A percentile compares a stretch with the other conserved stretches of the same genome.
phyloP scores from a whole-genome alignment of 2,329 filamentous ascomycete genomes.

The Alternaria viburni region DNA sequence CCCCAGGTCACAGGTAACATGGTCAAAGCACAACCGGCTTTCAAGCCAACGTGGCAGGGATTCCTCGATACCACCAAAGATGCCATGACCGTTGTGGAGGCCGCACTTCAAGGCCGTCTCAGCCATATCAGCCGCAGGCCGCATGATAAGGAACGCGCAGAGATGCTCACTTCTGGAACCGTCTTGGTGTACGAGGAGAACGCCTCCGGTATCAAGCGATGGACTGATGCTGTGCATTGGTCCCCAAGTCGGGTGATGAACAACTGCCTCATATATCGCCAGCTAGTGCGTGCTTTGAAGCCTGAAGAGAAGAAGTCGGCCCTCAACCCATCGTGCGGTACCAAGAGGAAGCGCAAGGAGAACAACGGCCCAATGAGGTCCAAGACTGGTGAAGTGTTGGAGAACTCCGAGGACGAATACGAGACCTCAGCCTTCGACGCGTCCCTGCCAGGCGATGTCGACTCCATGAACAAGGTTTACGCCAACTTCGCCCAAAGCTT shows the following conservation, averaged over 20 bases:
- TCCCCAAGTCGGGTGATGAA: constrained; percentile 85
- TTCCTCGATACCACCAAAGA: constrained; percentile 74
- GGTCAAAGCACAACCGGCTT: constrained; percentile 47
- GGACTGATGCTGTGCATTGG: constrained; percentile 93
- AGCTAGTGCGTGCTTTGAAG: constrained; percentile 59
- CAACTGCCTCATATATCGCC: constrained; percentile 85
- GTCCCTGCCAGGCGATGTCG: constrained; percentile 26
- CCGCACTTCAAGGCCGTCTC: constrained; percentile 72
- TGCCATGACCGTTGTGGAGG: constrained; percentile 81
- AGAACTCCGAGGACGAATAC: constrained; percentile 43
- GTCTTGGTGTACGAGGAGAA: constrained; percentile 94
- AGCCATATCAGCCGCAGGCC: constrained; percentile 82
- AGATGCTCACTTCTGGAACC: constrained; percentile 81
- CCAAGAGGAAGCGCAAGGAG: constrained; percentile 48
- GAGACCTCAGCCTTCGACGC: constrained; percentile 36
- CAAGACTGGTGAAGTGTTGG: constrained; percentile 38
- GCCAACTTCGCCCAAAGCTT: constrained; percentile 48
- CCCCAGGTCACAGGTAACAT: constrained; percentile 36
- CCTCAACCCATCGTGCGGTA: constrained; percentile 44
- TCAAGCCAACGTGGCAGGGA: constrained; percentile 71
- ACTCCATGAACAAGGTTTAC: constrained; percentile 41
- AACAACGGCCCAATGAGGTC: constrained; percentile 32
- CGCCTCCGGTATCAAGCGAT: constrained; percentile 88
- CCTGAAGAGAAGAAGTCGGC: constrained; percentile 47
- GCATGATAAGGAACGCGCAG: constrained; percentile 79